Percentiles rank a stretch among this genome's conserved stretches.
phyloP scores from a whole-genome alignment of 768 basidiomycete genomes.

The Mycena crocata region DNA sequence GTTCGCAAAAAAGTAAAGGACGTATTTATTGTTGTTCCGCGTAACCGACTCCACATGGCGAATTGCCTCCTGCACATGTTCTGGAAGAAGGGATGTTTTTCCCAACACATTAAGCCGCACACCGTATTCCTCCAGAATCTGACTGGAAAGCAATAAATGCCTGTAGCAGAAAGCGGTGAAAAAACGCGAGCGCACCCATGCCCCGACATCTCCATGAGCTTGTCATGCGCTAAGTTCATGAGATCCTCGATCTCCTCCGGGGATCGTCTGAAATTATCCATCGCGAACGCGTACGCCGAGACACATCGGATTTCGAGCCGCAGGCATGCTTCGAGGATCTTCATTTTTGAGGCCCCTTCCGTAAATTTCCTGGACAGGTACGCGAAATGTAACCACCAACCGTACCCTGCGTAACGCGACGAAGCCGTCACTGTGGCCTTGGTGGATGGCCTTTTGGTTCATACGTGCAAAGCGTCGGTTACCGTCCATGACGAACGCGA shows the following conservation, averaged over 20 bases:
- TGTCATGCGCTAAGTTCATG: conserved; percentile 85
- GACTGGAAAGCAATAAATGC: conserved; percentile 54
- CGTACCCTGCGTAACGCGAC: conserved; percentile 78
- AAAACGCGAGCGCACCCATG: conserved; percentile 73
- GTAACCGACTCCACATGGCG: conserved; percentile 83
- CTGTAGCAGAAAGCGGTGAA: background rate
- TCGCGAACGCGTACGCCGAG: conserved; percentile 96
- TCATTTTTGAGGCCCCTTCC: background rate
- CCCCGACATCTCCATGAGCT: conserved; percentile 80
- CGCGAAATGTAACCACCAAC: conserved; percentile 39
- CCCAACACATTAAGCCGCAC: conserved; percentile 90
- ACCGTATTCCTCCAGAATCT: conserved; percentile 83
- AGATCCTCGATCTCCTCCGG: conserved; percentile 87
- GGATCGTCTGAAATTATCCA: conserved; percentile 95
- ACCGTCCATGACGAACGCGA: conserved; percentile 98
- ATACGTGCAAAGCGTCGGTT: conserved; percentile 90
- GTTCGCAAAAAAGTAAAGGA: conserved; percentile 8
- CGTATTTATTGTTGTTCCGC: conserved; percentile 74
- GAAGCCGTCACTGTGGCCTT: conserved; percentile 92
- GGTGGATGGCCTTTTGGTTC: conserved; percentile 68
- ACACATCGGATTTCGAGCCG: conserved; percentile 85
- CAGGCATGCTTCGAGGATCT: conserved; percentile 91
- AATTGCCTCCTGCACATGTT: conserved; percentile 76
- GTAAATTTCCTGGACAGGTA: conserved; percentile 3
- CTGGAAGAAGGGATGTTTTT: conserved; percentile 77